Evolutionary conservation across 495 filamentous ascomycete genomes (phyloP).

Genomic region (Podospora didyma): DNA sequence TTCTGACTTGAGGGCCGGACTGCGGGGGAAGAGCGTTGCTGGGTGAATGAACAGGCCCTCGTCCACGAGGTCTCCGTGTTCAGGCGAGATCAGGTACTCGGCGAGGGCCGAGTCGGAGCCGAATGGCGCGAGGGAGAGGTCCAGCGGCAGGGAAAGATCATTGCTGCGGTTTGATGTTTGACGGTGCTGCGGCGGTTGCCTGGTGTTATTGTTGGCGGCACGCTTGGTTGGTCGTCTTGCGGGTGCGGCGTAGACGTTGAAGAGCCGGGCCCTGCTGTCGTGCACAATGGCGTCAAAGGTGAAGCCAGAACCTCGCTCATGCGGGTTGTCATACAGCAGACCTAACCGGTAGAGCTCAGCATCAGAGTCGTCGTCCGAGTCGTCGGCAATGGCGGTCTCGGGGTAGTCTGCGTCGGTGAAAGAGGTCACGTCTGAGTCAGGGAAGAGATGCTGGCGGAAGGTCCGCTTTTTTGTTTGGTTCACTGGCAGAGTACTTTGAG

Average conservation of each 20-base stretch:
- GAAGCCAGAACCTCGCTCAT: conserved; percentile 31
- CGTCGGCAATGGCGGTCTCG: background rate
- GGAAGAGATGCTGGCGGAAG: conserved; percentile 13
- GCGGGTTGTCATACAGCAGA: conserved; percentile 37
- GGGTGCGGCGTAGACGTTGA: conserved; percentile 4
- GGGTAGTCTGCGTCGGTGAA: background rate
- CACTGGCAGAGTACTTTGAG: background rate
- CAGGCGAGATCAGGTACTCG: conserved; percentile 20
- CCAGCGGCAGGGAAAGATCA: conserved; percentile 17
- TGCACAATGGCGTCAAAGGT: conserved; percentile 29
- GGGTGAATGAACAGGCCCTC: background rate
- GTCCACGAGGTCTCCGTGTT: conserved; percentile 7
- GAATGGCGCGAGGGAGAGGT: conserved; percentile 29
- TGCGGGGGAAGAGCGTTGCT: background rate
- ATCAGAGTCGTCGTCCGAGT: conserved; percentile 9
- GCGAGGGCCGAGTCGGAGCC: conserved; percentile 27
- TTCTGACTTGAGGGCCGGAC: background rate
- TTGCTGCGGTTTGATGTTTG: background rate
- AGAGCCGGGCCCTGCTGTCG: conserved; percentile 23
- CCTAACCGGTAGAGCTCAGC: conserved; percentile 36
- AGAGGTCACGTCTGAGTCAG: background rate
- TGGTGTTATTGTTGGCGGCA: background rate
- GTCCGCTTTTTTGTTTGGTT: conserved; percentile 5
- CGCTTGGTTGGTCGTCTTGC: conserved; percentile 19
- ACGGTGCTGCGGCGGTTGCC: background rate